A percentile compares a stretch with the other conserved stretches of the same genome.
phyloP scores from a whole-genome alignment of 306 rosid species.

The Acmispon strigosus region DNA sequence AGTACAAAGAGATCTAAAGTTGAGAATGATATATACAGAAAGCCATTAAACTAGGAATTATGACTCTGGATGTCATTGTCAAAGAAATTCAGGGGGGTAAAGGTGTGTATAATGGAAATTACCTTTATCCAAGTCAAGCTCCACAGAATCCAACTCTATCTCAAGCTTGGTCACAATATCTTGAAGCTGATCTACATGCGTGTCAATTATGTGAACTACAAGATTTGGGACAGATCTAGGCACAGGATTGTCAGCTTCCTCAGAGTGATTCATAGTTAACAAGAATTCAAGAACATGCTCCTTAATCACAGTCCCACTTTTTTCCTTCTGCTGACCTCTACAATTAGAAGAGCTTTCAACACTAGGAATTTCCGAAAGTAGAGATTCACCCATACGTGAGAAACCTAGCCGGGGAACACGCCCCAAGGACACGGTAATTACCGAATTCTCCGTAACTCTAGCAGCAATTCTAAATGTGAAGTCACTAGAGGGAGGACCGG shows the following conservation, averaged over 20 bases:
- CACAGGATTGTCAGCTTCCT: conserved; percentile 94
- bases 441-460: conserved; percentile 70
- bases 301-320: conserved; percentile 59
- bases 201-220: conserved; percentile 81
- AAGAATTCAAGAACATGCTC: conserved; percentile 96
- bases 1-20: not conserved
- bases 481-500: conserved; percentile 81
- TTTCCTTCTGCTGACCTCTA: conserved; percentile 51
- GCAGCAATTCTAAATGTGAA: conserved; percentile 91
- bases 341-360: conserved; percentile 50
- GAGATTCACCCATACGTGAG: conserved; percentile 67
- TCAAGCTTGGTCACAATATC: conserved; percentile 89
- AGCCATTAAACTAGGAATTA: not conserved
- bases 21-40: not conserved
- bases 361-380: conserved; percentile 86
- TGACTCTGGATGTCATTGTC: not conserved
- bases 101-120: conserved; percentile 6
- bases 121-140: conserved; percentile 91
- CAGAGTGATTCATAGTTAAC: conserved; percentile 93
- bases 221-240: conserved; percentile 82
- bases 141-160: conserved; percentile 85
- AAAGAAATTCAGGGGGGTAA: not conserved
- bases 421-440: conserved; percentile 81
- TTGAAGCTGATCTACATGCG: conserved; percentile 92
- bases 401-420: conserved; percentile 94